Evolutionary conservation across 306 rosid species (phyloP).

Genomic region (Cicer yamashitae): DNA sequence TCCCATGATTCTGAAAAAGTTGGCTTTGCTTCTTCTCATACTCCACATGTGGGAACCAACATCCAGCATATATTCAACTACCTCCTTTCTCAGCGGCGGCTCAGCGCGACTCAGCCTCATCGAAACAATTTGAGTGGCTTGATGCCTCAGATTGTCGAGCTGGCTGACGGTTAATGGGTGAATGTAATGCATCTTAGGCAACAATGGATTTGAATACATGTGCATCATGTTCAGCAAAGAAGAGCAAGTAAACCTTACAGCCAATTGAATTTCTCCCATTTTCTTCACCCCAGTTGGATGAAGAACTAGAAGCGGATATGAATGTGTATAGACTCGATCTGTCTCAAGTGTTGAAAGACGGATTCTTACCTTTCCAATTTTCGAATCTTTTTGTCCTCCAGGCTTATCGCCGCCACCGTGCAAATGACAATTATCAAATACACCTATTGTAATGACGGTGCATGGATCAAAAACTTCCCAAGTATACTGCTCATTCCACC

Average conservation of each 20-base stretch:
- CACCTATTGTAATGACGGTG: conserved; percentile 93
- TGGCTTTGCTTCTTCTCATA: conserved; percentile 97
- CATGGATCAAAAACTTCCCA: conserved; percentile 99
- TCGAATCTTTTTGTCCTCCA: conserved; percentile 70
- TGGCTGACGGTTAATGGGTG: conserved; percentile 88
- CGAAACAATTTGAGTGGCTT: conserved; percentile 91
- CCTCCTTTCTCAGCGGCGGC: conserved; percentile 91
- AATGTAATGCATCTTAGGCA: conserved; percentile 97
- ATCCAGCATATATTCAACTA: conserved; percentile 95
- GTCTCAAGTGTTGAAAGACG: conserved; percentile 97
- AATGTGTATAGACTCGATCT: conserved; percentile 88
- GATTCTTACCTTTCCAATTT: conserved; percentile 93
- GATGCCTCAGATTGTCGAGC: conserved; percentile 95
- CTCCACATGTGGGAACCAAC: conserved; percentile 98
- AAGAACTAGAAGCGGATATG: conserved; percentile 90
- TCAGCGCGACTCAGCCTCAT: conserved; percentile 88
- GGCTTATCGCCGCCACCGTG: conserved; percentile 85
- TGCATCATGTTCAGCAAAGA: conserved; percentile 98
- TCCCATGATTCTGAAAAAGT: conserved; percentile 89
- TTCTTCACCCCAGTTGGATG: conserved; percentile 90
- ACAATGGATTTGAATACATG: conserved; percentile 87
- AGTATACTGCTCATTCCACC: conserved; percentile 97
- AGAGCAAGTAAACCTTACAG: conserved; percentile 94
- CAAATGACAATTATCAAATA: conserved; percentile 93
- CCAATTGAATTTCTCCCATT: conserved; percentile 98